Evolutionary conservation across 371 early-diverging fungal species (phyloP).

Genomic region (Blakeslea trispora): DNA sequence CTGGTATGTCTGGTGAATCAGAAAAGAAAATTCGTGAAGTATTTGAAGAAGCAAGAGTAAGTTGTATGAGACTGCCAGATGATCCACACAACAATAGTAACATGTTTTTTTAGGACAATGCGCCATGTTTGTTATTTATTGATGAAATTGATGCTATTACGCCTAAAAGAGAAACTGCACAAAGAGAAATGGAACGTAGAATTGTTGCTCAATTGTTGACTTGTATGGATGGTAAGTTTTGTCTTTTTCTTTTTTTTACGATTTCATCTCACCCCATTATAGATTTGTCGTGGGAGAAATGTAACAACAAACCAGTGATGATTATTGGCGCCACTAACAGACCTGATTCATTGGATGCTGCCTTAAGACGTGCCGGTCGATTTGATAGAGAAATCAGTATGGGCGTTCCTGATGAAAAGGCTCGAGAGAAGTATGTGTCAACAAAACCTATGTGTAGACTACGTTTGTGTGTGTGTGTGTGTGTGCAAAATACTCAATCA

Average conservation of each 20-base stretch:
- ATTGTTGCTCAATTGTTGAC: conserved; percentile 99
- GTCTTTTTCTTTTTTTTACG: no score
- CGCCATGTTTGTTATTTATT: conserved; percentile 98
- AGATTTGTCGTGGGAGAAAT: conserved; percentile 86
- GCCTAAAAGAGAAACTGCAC: conserved; percentile 99
- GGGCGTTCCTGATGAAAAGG: conserved; percentile 96
- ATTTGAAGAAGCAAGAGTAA: conserved; percentile 93
- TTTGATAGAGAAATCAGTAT: conserved; percentile 99
- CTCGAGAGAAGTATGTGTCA: conserved; percentile 76
- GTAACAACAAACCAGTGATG: conserved; percentile 88
- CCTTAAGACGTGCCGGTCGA: conserved; percentile 96
- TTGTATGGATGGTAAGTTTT: conserved; percentile 89
- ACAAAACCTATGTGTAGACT: no score
- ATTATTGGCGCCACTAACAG: conserved; percentile 99
- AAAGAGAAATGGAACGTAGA: conserved; percentile 98
- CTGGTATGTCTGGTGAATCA: conserved; percentile 99
- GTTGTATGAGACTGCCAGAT: no score
- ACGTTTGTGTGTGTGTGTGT: no score
- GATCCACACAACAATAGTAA: no score
- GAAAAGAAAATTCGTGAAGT: conserved; percentile 98
- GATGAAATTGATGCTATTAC: conserved; percentile 99
- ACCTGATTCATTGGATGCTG: conserved; percentile 97
- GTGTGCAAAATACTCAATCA: neutral
- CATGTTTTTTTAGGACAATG: conserved; percentile 23
- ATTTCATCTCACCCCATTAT: neutral